Conservation (phyloP, 495 filamentous ascomycete species). For the Viridothelium virens region DNA sequence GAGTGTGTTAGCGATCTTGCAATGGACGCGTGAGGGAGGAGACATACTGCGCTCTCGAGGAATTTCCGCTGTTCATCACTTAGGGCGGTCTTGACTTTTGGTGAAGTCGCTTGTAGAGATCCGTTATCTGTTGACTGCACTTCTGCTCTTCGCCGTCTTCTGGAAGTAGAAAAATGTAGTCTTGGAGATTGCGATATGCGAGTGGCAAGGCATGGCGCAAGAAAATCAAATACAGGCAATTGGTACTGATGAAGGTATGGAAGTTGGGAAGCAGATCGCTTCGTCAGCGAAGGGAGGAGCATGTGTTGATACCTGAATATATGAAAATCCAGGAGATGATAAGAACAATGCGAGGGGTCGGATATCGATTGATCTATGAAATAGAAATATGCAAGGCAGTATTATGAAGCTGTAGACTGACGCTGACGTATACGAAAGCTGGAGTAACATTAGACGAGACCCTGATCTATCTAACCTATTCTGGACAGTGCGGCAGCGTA, state of each 20-base stretch:
- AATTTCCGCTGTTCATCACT: conserved; percentile 57
- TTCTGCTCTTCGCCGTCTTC: conserved; percentile 15
- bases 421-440: background rate
- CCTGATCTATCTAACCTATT: background rate
- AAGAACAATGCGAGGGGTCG: too few species aligned
- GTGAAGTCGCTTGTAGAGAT: conserved; percentile 35
- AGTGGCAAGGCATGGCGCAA: conserved; percentile 22
- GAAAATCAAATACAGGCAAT: conserved; percentile 27
- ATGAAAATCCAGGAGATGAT: too few species aligned
- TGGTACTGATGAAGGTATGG: conserved; percentile 17
- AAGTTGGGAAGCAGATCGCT: conserved; percentile 14
- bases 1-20: conserved; percentile 17
- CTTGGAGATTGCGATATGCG: conserved; percentile 24
- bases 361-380: too few species aligned
- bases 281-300: background rate
- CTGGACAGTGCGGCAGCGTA: background rate
- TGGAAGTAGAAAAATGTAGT: conserved; percentile 31
- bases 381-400: background rate
- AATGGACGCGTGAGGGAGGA: conserved; percentile 12
- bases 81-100: conserved; percentile 55
- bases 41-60: conserved; percentile 63
- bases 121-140: conserved; percentile 12
- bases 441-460: background rate
- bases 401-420: background rate
- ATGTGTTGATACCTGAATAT: background rate